These are phyloP conservation scores for Datura wrightii DNA, from an alignment of 257 asterid species.

Conservation along the genomic window DNA sequence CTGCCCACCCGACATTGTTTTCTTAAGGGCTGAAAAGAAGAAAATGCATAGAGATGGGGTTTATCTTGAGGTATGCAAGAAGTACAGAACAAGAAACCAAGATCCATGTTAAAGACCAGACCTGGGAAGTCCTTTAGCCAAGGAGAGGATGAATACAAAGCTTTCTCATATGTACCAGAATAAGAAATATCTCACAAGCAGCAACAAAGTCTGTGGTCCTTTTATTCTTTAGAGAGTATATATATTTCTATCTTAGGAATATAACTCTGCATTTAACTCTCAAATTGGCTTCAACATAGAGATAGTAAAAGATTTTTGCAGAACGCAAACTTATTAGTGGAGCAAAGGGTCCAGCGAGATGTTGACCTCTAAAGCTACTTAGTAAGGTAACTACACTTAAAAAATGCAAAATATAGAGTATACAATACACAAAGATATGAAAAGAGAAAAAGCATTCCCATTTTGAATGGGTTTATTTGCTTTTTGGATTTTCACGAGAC, in stretches of 20 bases:
- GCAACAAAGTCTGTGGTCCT: not conserved
- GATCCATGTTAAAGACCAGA: not conserved
- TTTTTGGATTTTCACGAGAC: not conserved
- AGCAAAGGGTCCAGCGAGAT: not conserved
- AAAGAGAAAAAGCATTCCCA: not conserved
- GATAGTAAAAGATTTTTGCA: not conserved
- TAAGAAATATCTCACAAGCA: conserved; percentile 13
- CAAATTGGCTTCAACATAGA: not conserved
- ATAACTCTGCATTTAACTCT: not conserved
- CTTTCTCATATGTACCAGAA: not conserved
- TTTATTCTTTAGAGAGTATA: not conserved
- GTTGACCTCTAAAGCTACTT: not conserved
- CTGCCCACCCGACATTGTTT: not conserved
- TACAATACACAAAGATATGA: not conserved
- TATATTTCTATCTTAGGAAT: not conserved
- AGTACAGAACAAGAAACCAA: conserved; percentile 17
- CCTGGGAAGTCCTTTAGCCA: not conserved
- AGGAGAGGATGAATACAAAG: conserved; percentile 11
- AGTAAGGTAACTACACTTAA: not conserved
- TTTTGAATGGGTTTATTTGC: not conserved
- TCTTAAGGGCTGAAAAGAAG: conserved; percentile 13
- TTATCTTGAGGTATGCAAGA: not conserved
- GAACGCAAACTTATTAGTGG: conserved; percentile 6
- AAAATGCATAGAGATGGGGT: not conserved
- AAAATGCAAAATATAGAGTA: not conserved